Base-by-base conservation (phyloP, 2,329 filamentous ascomycete species). In the Shiraia bambusicola region DNA sequence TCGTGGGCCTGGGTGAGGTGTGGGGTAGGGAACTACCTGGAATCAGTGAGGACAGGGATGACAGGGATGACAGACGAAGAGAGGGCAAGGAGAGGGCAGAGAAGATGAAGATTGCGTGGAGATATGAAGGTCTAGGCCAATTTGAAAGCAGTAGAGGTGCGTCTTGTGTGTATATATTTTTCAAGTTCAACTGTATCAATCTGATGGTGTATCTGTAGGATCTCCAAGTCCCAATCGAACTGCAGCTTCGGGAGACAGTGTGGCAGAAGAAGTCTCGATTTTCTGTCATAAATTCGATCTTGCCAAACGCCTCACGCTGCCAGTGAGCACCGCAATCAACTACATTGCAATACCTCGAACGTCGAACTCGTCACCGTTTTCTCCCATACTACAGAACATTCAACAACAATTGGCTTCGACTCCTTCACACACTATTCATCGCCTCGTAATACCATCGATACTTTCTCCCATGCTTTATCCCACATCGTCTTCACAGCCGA, bases 31-130 rank as follows among this genome's bases (percentile, higher is more conserved):
- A 92, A 55, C 74, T 98, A 15, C 93, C 93, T 3, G 92, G 87
- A 0, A 67, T 94, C 25, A 77, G 78, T 33, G 68, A 63, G 53
- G 55, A 72, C 66, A 67, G 71, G 66, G 52, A 28, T 40, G 55
- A 72, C 66, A 67, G 71, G 66, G 52, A 28, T 40, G 59, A 57
- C 16, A 61, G 54, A 33, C 52, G 46, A 28, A 54, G 42, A 62
- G 51, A 55, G 32, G 58, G 54, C 11, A 58, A 58, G 38, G 71
- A 76, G 48, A 40, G 51, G 54, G 56, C 63, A 31, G 64, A 76
- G 24, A 91, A 85, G 69, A 97, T 98, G 93, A 97, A 95, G 73
- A 98, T 98, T 73, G 93, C 93, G 3, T 98, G 93, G 93, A 80
- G 93, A 67, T 98, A 98, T 71, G 91, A 97, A 69, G 80, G 83